Base-by-base conservation (phyloP, 2,329 filamentous ascomycete species). In the Triangularia verruculosa region DNA sequence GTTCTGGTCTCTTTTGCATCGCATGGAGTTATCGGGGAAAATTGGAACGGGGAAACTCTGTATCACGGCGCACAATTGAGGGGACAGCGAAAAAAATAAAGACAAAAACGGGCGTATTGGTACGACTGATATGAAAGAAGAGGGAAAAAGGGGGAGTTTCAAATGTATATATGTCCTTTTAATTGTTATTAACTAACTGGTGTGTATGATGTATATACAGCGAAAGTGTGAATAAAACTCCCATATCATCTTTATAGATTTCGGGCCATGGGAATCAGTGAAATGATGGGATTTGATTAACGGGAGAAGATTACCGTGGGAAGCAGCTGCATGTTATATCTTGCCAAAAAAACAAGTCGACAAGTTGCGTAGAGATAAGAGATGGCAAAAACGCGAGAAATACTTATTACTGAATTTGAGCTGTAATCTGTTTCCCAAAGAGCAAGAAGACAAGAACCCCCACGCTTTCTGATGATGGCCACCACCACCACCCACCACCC, bases 21-120 rank as follows among this genome's bases (percentile, higher is more conserved):
- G 57, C 57, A 59, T 51, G 57, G 57, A 59, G 57, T 59, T 59
- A 51, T 22, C 5, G 22, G 24, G 39, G n/a, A 24, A 34, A 34
- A 32, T 28, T n/a, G n/a, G 25, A 24, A 8, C n/a, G 32, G 2
- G 55, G 28, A n/a, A 34, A n/a, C n/a, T n/a, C 15, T 57, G 51
- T 54, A 27, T 54, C 20, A 54, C 22, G 51, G 51, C 8, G 51
- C 17, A 54, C 51, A 30, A 57, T 56, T 56, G 53, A 27, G 53
- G 17, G 53, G 28, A 34, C 51, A 54, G 15, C 22, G 15, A 54
- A 54, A 53, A 54, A 53, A 51, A 51, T n/a, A n/a, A 20, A 54
- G 51, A n/a, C 12, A 27, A 54, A 28, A 54, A 28, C 13, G 51
- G 51, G 22, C 51, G 22, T 24, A 54, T 47, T 47, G 39, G 39